Conservation (phyloP, 1,139 yeast genomes). For the Dujonia santamariae region DNA sequence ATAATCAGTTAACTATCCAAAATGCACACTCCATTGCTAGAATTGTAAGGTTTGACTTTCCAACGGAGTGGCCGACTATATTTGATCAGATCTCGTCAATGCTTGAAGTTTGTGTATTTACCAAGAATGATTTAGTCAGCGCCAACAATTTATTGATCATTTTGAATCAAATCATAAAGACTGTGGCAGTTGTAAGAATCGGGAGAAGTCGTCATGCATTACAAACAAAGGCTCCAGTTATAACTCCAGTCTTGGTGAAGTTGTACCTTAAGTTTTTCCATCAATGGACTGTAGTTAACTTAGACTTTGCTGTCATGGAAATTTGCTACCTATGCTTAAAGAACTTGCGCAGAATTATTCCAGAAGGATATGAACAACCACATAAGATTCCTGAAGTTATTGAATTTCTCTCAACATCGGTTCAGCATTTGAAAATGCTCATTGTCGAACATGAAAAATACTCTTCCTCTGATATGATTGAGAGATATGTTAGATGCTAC, state of each 20-base stretch:
- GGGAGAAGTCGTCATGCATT: constrained; percentile 80
- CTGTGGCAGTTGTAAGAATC: constrained; percentile 69
- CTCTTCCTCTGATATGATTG: constrained; percentile 53
- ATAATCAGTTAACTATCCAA: constrained; percentile 72
- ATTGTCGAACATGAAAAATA: constrained; percentile 53
- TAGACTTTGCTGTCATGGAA: constrained; percentile 53
- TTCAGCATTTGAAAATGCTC: constrained; percentile 59
- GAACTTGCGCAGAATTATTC: constrained; percentile 65
- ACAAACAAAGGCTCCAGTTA: constrained; percentile 64
- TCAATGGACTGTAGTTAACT: constrained; percentile 49
- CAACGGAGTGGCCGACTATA: constrained; percentile 77
- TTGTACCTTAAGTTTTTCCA: constrained; percentile 59
- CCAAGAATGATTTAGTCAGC: constrained; percentile 45
- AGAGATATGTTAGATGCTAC: constrained; percentile 70
- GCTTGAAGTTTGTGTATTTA: constrained; percentile 44
- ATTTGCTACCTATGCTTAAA: constrained; percentile 78
- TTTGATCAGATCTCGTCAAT: constrained; percentile 55
- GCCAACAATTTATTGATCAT: constrained; percentile 63
- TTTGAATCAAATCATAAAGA: constrained; percentile 74
- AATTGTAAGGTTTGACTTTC: constrained; percentile 82
- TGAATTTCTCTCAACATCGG: constrained; percentile 57
- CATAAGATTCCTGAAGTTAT: constrained; percentile 56
- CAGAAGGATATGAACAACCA: constrained; percentile 74
- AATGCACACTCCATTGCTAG: constrained; percentile 80
- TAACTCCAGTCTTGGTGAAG: constrained; percentile 57